Percentiles rank a stretch among this genome's conserved stretches.
These are phyloP conservation scores for Tylopilus cervinicoccineus DNA, from an alignment of 768 basidiomycete genomes.

Conservation along the genomic window DNA sequence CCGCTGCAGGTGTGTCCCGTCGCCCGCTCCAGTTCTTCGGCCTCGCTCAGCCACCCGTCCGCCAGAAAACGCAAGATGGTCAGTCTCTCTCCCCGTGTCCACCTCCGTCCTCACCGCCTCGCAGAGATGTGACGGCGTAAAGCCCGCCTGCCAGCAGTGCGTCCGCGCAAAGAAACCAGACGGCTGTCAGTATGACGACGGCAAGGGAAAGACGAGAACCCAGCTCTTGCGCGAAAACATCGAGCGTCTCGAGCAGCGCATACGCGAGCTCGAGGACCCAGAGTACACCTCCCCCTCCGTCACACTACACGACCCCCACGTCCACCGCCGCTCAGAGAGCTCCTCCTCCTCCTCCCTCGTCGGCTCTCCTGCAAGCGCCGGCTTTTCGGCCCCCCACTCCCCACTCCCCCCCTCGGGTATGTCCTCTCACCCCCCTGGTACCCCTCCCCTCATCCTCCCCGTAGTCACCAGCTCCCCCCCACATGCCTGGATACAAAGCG, in stretches of 20 bases:
- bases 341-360: slow-evolving; percentile 50
- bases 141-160: slow-evolving; percentile 79
- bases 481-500: slow-evolving; percentile 45
- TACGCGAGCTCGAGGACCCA: slow-evolving; percentile 72
- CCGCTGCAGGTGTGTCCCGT: slow-evolving; percentile 56
- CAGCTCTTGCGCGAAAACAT: slow-evolving; percentile 78
- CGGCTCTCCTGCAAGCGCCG: slow-evolving; percentile 49
- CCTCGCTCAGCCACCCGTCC: slow-evolving; percentile 12
- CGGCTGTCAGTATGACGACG: slow-evolving; percentile 78
- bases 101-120: slow-evolving; percentile 10
- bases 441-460: slow-evolving; percentile 6
- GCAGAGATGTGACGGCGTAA: slow-evolving; percentile 73
- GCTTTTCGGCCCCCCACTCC: slow-evolving; percentile 52
- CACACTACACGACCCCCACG: slow-evolving; percentile 65
- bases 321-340: slow-evolving; percentile 39
- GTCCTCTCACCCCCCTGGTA: slow-evolving; percentile 6
- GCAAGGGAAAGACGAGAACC: slow-evolving; percentile 78
- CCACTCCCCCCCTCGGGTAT: slow-evolving; percentile 55
- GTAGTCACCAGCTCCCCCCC: slow-evolving; percentile 48
- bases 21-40: not conserved
- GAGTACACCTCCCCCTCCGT: slow-evolving; percentile 68
- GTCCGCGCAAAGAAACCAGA: slow-evolving; percentile 73
- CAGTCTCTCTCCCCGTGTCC: slow-evolving; percentile 7
- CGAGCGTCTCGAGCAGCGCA: slow-evolving; percentile 62
- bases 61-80: slow-evolving; percentile 71